These are phyloP conservation scores for Marchantia polymorpha DNA, from an alignment of 225 moss, liverwort and hornwort species.

Conservation along the genomic window DNA sequence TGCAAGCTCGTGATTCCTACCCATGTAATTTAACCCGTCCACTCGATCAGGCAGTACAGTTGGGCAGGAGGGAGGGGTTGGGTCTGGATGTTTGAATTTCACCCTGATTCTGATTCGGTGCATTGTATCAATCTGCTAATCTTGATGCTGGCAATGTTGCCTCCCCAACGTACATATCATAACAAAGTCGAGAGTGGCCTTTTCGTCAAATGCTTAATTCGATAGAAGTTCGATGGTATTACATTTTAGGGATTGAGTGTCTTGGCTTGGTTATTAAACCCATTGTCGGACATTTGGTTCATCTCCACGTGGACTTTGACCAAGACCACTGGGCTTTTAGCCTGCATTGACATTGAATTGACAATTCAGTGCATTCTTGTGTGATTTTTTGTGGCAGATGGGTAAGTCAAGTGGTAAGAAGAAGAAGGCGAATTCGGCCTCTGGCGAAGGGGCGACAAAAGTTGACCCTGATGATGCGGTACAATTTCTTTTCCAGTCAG, in stretches of 20 bases:
- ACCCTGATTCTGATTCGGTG: no score
- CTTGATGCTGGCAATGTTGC: background rate
- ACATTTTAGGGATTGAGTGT: background rate
- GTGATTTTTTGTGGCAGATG: constrained; percentile 30
- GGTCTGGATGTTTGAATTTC: no score
- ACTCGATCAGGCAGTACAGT: background rate
- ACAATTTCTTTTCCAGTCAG: background rate
- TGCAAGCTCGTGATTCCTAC: background rate
- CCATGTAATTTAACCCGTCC: background rate
- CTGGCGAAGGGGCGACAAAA: constrained; percentile 44
- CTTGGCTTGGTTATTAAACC: background rate
- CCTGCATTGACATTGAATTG: background rate
- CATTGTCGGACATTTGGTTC: background rate
- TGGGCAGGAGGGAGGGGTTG: no score
- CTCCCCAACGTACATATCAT: background rate
- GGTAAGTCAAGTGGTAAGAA: constrained; percentile 44
- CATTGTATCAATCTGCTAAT: background rate
- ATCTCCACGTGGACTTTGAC: background rate
- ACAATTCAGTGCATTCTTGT: background rate
- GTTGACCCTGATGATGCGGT: constrained; percentile 58
- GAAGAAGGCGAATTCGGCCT: constrained; percentile 38
- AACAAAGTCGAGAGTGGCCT: background rate
- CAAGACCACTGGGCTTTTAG: background rate
- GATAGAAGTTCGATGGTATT: no score
- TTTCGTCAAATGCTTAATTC: background rate